These are phyloP conservation scores for Hippophae tibetana DNA, from an alignment of 306 rosid genomes.

Conservation along the genomic window DNA sequence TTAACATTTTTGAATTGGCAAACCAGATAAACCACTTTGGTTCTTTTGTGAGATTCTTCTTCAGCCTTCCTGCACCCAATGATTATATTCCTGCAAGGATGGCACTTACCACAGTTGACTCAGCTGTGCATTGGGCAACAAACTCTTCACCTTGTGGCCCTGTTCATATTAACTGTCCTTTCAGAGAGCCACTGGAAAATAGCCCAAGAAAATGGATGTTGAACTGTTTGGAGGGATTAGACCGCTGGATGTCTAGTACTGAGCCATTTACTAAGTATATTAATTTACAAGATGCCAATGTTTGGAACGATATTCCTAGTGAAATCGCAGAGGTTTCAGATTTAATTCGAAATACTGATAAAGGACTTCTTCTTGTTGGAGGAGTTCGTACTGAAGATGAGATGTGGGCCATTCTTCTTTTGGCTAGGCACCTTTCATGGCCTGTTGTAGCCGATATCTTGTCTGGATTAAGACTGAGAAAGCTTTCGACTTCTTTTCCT, in stretches of 20 bases:
- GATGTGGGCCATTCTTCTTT: conserved; percentile 84
- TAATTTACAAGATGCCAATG: conserved; percentile 29
- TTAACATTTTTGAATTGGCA: conserved; percentile 13
- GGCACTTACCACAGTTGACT: conserved; percentile 87
- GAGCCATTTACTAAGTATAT: conserved; percentile 87
- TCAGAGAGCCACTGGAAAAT: conserved; percentile 84
- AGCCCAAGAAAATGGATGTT: conserved; percentile 56
- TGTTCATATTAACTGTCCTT: conserved; percentile 84
- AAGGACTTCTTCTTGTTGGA: conserved; percentile 68
- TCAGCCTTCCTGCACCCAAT: conserved; percentile 73
- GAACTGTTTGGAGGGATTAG: conserved; percentile 68
- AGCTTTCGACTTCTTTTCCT: conserved; percentile 49
- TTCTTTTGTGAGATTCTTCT: conserved; percentile 86
- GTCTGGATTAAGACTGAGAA: conserved; percentile 85
- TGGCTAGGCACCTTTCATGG: conserved; percentile 85
- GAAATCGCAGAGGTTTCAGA: conserved; percentile 48
- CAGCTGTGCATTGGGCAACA: conserved; percentile 79
- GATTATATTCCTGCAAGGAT: conserved; percentile 69
- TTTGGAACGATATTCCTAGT: conserved; percentile 25
- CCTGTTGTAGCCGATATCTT: conserved; percentile 85
- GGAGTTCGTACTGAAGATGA: conserved; percentile 80
- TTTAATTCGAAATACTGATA: conserved; percentile 39
- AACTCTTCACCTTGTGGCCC: conserved; percentile 70
- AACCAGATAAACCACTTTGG: conserved; percentile 89
- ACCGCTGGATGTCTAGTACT: conserved; percentile 56